These are phyloP conservation scores for Leishmania mexicana DNA, from an alignment of 208 protist species.

Conservation along the genomic window DNA sequence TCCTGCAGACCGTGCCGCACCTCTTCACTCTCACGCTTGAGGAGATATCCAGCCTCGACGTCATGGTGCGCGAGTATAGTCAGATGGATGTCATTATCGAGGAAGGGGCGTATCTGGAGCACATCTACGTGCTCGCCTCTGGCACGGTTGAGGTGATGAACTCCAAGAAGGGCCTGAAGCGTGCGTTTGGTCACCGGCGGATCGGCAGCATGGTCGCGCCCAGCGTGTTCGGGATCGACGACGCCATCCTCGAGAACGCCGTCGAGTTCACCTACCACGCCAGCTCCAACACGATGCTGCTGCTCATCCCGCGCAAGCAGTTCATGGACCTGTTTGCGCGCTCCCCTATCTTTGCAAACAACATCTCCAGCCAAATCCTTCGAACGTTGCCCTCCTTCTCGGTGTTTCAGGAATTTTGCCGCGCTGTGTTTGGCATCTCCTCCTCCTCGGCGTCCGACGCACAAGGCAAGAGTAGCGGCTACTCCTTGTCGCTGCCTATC, in stretches of 20 bases:
- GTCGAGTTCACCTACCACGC: conserved; percentile 83
- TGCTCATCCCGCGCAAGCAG: conserved; percentile 75
- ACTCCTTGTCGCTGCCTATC: conserved; percentile 53
- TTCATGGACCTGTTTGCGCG: conserved; percentile 62
- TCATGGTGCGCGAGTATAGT: conserved; percentile 87
- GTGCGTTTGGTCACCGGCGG: conserved; percentile 72
- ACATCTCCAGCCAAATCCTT: conserved; percentile 69
- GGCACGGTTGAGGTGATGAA: conserved; percentile 88
- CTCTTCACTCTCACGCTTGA: conserved; percentile 72
- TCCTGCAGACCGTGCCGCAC: conserved; percentile 76
- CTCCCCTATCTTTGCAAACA: conserved; percentile 81
- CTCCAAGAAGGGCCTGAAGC: conserved; percentile 68
- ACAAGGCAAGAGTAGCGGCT: conserved; percentile 26
- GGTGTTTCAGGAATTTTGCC: conserved; percentile 78
- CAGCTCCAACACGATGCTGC: conserved; percentile 59
- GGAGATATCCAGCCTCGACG: conserved; percentile 51
- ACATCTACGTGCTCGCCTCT: conserved; percentile 81
- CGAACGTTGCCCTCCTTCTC: conserved; percentile 71
- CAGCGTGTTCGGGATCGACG: conserved; percentile 80
- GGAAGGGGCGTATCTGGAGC: conserved; percentile 62
- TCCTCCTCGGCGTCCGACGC: conserved; percentile 44
- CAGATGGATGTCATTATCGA: conserved; percentile 82
- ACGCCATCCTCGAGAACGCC: conserved; percentile 75
- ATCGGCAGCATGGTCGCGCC: conserved; percentile 76
- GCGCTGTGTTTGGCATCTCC: conserved; percentile 69